These are phyloP conservation scores for Limnomonas spitsbergensis DNA, from an alignment of 139 green algal genomes.

Conservation along the genomic window DNA sequence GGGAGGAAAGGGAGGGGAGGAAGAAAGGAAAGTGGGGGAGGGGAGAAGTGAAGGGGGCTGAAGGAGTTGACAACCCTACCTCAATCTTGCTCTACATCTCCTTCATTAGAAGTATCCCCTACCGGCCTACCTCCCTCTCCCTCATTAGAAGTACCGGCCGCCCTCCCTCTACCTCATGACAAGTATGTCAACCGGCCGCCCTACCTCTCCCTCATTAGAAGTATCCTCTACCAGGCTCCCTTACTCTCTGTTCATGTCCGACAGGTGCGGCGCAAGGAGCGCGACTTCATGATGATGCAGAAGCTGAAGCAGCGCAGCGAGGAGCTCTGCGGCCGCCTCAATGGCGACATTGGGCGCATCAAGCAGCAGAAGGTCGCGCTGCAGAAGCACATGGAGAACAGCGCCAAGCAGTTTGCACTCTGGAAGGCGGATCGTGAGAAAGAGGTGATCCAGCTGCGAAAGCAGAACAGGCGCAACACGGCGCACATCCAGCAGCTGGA, in stretches of 20 bases:
- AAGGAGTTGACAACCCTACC: too few species aligned
- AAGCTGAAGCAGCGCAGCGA: slow-evolving; percentile 58
- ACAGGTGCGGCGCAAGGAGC: slow-evolving; percentile 39
- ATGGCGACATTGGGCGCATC: slow-evolving; percentile 76
- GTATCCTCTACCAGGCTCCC: too few species aligned
- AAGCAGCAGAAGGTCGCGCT: slow-evolving; percentile 56
- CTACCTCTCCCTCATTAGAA: too few species aligned
- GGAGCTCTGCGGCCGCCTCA: slow-evolving; percentile 51
- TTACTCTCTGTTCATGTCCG: neutral
- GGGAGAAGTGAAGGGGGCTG: neutral
- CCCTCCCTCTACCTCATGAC: too few species aligned
- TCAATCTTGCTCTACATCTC: too few species aligned
- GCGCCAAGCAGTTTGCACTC: slow-evolving; percentile 45
- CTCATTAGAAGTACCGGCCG: too few species aligned
- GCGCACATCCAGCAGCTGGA: slow-evolving; percentile 22
- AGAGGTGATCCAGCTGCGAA: slow-evolving; percentile 49
- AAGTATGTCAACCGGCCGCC: too few species aligned
- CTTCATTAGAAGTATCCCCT: too few species aligned
- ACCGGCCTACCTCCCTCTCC: too few species aligned
- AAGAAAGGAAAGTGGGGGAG: neutral
- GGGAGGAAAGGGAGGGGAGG: neutral
- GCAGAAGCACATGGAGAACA: slow-evolving; percentile 51
- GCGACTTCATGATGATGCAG: slow-evolving; percentile 38
- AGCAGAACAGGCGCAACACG: slow-evolving; percentile 31
- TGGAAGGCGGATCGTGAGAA: slow-evolving; percentile 57